These are phyloP conservation scores for Somion occarium DNA, from an alignment of 1,284 basidiomycete species.

Conservation along the genomic window DNA sequence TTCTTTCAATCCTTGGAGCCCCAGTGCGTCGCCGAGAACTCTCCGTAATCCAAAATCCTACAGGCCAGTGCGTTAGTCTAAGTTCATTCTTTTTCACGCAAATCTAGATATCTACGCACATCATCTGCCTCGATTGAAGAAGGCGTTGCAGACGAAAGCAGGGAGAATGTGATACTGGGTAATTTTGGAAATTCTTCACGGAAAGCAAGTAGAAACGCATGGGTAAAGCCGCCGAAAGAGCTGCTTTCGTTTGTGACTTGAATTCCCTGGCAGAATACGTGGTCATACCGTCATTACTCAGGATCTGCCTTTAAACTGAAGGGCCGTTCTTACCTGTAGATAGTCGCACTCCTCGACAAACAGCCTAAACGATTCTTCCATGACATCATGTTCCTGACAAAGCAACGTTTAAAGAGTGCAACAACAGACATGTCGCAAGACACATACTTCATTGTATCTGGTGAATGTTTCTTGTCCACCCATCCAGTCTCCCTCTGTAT, in stretches of 20 bases:
- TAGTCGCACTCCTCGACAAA: slow-evolving; percentile 73
- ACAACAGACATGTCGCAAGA: not conserved
- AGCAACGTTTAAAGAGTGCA: not conserved
- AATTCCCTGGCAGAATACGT: slow-evolving; percentile 44
- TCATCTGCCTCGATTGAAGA: slow-evolving; percentile 34
- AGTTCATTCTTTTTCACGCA: not conserved
- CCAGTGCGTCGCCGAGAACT: slow-evolving; percentile 57
- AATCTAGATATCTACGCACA: slow-evolving; percentile 29
- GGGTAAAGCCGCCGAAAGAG: slow-evolving; percentile 60
- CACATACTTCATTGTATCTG: slow-evolving; percentile 48
- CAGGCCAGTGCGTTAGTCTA: slow-evolving; percentile 1
- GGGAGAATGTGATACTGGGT: slow-evolving; percentile 48
- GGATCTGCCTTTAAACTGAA: no score
- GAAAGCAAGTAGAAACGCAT: slow-evolving; percentile 50
- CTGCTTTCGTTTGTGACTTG: slow-evolving; percentile 61
- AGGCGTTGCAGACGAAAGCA: slow-evolving; percentile 44
- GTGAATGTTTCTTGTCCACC: slow-evolving; percentile 46
- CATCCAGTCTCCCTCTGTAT: slow-evolving; percentile 51
- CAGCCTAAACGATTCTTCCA: slow-evolving; percentile 61
- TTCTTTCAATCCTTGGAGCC: slow-evolving; percentile 48
- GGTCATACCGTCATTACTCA: not conserved
- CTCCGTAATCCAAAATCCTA: slow-evolving; percentile 19
- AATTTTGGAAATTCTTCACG: slow-evolving; percentile 63
- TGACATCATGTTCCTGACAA: slow-evolving; percentile 32
- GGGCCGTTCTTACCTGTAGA: slow-evolving; percentile 47